These are phyloP conservation scores for Trametes polyzona DNA, from an alignment of 1,284 basidiomycete species.

Conservation along the genomic window DNA sequence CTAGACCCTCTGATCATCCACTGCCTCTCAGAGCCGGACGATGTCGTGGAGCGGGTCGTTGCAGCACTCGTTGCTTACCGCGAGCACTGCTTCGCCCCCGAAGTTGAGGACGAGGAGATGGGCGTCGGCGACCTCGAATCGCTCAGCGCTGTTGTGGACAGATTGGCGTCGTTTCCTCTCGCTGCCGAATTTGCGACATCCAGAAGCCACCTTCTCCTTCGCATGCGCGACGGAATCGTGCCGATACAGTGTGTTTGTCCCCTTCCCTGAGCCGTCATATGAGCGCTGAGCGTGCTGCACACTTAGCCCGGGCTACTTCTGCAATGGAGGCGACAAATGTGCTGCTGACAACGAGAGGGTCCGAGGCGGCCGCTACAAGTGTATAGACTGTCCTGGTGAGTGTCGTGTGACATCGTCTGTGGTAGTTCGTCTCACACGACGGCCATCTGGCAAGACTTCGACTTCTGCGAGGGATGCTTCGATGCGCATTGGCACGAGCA, in stretches of 20 bases:
- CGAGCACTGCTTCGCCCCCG: neutral
- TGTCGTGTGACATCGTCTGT: neutral
- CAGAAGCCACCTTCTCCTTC: neutral
- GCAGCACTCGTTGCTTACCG: neutral
- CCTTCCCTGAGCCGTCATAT: too few relatives aligned
- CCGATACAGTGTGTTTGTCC: neutral
- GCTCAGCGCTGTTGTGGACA: neutral
- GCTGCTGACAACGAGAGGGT: neutral
- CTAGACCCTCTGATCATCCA: neutral
- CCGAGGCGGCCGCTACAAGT: neutral
- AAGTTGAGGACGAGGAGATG: neutral
- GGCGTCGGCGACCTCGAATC: neutral
- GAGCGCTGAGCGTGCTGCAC: neutral
- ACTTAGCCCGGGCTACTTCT: neutral
- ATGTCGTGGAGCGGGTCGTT: neutral
- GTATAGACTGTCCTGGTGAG: conserved; percentile 5
- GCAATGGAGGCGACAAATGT: neutral
- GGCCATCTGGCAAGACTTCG: neutral
- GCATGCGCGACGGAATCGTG: neutral
- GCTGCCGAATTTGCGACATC: neutral
- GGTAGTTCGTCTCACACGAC: neutral
- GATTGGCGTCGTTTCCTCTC: neutral
- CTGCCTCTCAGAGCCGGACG: neutral
- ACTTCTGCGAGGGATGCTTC: neutral
- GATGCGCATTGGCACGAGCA: neutral